These are phyloP conservation scores for Globisporangium polare DNA, from an alignment of 352 stramenopile genomes.

Conservation along the genomic window DNA sequence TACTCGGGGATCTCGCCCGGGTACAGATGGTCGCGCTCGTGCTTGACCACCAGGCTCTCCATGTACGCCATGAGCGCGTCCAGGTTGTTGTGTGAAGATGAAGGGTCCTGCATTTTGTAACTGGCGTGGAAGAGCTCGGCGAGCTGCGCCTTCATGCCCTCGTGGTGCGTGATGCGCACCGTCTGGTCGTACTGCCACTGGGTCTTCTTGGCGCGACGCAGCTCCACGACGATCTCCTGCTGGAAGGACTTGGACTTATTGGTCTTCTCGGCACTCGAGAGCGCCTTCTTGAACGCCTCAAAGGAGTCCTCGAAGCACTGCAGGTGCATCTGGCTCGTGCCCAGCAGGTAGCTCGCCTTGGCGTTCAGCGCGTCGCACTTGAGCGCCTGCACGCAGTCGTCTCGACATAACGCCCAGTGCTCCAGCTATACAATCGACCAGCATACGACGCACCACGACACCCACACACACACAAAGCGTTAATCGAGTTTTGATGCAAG, in stretches of 20 bases:
- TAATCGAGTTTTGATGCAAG: too few species aligned
- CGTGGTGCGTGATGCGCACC: constrained; percentile 33
- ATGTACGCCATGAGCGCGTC: constrained; percentile 62
- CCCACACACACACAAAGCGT: too few species aligned
- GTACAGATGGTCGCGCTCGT: constrained; percentile 45
- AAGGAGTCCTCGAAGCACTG: constrained; percentile 47
- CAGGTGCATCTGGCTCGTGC: constrained; percentile 52
- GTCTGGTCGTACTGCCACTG: constrained; percentile 54
- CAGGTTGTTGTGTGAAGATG: constrained; percentile 18
- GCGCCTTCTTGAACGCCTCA: constrained; percentile 43
- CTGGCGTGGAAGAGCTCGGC: constrained; percentile 28
- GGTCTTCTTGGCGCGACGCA: constrained; percentile 59
- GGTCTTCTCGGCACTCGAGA: constrained; percentile 48
- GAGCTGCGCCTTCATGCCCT: constrained; percentile 38
- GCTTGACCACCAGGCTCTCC: constrained; percentile 41
- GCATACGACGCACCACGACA: too few species aligned
- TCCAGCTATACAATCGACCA: constrained; percentile 29
- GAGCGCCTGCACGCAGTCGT: constrained; percentile 61
- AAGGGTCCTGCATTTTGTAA: constrained; percentile 11
- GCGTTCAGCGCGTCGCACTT: constrained; percentile 57
- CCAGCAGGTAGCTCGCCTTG: constrained; percentile 75
- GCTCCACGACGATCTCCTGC: constrained; percentile 52
- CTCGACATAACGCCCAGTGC: constrained; percentile 51
- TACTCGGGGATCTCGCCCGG: constrained; percentile 68
- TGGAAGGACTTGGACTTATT: constrained; percentile 52